Evolutionary conservation across 2,329 filamentous ascomycete species (phyloP), one percentile per base, ranked within the genome.

Genomic region (Aspergillus texensis): DNA sequence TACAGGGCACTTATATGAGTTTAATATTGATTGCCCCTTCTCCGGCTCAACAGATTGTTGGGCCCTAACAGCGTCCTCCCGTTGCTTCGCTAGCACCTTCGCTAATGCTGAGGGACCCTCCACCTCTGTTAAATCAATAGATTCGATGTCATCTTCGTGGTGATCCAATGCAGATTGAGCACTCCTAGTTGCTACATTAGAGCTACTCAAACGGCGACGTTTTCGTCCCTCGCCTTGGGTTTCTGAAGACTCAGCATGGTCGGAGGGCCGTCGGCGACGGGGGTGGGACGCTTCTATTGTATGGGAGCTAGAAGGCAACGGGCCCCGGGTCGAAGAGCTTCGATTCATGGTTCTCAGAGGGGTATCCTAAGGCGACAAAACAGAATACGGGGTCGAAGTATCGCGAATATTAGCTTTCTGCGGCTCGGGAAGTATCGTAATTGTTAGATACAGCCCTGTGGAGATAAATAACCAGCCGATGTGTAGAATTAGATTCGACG

Each of bases 1-100:
- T 26, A 89, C 86, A 52, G 88, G 86, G 71, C 87, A 89, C 65
- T 79, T 85, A 71, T 84, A 83, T 6, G 75, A 82, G 26, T 77
- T 83, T 67, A 84, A 78, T 41, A 78, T 69, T 41, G 78, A 79
- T 4, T 69, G 75, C 19, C 67, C 72, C 21, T 72, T 67, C 39
- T 74, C 72, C 11, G 71, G 70, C 8, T 75, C 73, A 2, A 67
- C 60, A 2, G 72, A 64, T 34, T 78, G 70, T 65, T 85, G 80
- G 1, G 81, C 77, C 61, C 81, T 81, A 43, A 85, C 76, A 0
- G 84, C 82, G 64, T 86, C 83, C 60, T 83, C 78, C 6, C 80
- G 78, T 70, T 86, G 84, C 70, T 85, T 86, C 54, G 84, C 79
- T 16, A 86, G 72, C 0, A 80, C 75, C 12, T 81, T 78, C 3